Conservation (phyloP, 192 early-diverging fungal genomes). For the Podila epigama region DNA sequence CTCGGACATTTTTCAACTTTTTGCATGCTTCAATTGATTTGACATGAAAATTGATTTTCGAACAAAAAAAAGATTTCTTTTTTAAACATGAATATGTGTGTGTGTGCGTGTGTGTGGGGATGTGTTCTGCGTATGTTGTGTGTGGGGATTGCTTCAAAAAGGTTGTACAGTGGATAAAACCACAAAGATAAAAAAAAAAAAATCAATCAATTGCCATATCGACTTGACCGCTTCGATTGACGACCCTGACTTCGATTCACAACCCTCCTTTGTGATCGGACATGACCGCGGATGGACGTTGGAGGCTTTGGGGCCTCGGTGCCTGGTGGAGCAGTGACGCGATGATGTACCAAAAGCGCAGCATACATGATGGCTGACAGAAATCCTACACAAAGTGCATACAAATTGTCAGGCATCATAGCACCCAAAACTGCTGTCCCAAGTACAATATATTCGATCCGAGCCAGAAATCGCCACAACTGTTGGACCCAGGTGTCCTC, state of each 20-base stretch:
- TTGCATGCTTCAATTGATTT: no score
- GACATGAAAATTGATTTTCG: no score
- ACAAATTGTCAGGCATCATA: slow-evolving; percentile 30
- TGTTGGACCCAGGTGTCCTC: slow-evolving; percentile 16
- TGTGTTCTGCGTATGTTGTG: no score
- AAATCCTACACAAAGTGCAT: slow-evolving; percentile 27
- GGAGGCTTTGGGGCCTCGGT: slow-evolving; percentile 24
- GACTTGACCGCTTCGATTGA: background rate
- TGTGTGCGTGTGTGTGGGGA: no score
- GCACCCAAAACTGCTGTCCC: slow-evolving; percentile 35
- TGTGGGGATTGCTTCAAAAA: background rate
- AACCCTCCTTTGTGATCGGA: background rate
- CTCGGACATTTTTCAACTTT: no score
- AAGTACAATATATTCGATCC: slow-evolving; percentile 26
- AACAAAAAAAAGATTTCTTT: no score
- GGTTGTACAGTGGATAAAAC: background rate
- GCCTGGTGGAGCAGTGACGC: slow-evolving; percentile 9
- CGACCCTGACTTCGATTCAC: background rate
- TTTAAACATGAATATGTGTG: no score
- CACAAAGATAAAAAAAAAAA: background rate
- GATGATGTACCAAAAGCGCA: slow-evolving; percentile 11
- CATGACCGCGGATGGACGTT: background rate
- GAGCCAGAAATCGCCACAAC: slow-evolving; percentile 24
- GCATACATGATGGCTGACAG: slow-evolving; percentile 32
- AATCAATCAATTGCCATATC: no score